Evolutionary conservation across 1,284 basidiomycete genomes (phyloP), one percentile per base, ranked within the genome.

Genomic region (Cryptococcus neoformans): DNA sequence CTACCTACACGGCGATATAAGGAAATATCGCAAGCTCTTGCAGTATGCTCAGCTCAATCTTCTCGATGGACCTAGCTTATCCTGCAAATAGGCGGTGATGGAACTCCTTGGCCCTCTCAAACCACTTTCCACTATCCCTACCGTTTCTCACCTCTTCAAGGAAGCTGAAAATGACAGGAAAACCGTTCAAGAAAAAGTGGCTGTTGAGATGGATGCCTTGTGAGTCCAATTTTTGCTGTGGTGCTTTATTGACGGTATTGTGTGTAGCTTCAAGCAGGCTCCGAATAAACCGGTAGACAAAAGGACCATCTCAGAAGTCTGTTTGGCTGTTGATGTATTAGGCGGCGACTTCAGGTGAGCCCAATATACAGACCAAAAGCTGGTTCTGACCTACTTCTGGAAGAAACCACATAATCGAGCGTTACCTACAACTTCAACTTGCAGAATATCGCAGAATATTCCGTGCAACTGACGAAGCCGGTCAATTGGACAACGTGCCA

Each of bases 371-470:
- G 28, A 28, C 28, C 28, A 28, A 28, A 4, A 16, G 47, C 46
- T 53, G 54, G 7, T 41, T 34, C 45, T 37, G 35, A 28, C 52
- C 61, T 56, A 61, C 28, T 16, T n/a, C n/a, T n/a, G 6, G 4
- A 44, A 82, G 81, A 46, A 77, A 79, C 40, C 85, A 89, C 53
- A 83, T 97, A 52, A 82, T 99, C 21, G 91, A 95, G 54, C 88
- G 92, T 59, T 98, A 97, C 71, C 87, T 91, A 45, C 85, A 87
- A 10, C 83, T 94, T 9, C 91, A 97, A 72, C 82, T 99, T 37
- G 90, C 92, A 69, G 96, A 99, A 74, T 99, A 99, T 72, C 87
- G 94, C 10, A 87, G 94, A 14, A 95, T 99, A 70, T 99, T 99
- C 79, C 86, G 90, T 59, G 83, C 87, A 3, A 87, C 86, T 1